These are phyloP conservation scores for Funneliformis mosseae DNA, from an alignment of 192 early-diverging fungal species.

Conservation along the genomic window DNA sequence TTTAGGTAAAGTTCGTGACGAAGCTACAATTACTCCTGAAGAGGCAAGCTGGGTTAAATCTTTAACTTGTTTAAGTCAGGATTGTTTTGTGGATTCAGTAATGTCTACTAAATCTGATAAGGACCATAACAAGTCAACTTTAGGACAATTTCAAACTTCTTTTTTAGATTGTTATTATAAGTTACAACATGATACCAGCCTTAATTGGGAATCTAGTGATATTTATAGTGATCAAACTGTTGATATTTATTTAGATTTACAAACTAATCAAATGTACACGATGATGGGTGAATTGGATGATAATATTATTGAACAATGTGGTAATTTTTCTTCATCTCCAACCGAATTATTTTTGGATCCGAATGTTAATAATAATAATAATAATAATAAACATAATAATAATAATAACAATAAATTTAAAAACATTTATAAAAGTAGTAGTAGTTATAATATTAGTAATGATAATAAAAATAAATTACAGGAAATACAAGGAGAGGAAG, in stretches of 20 bases:
- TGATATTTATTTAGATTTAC: conserved; percentile 35
- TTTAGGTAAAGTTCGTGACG: conserved; percentile 43
- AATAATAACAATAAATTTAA: conserved; percentile 2
- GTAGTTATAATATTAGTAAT: conserved; percentile 9
- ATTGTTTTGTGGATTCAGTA: conserved; percentile 36
- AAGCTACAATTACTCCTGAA: conserved; percentile 35
- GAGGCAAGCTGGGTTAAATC: conserved; percentile 52
- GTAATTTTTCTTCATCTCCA: neutral
- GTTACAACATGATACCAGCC: conserved; percentile 25
- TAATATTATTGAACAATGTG: conserved; percentile 13
- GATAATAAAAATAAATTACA: neutral
- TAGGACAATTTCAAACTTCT: conserved; percentile 29
- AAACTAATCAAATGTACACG: conserved; percentile 33
- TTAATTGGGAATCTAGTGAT: conserved; percentile 25
- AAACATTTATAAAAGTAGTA: neutral
- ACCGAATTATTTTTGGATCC: conserved; percentile 5
- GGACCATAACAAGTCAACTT: neutral
- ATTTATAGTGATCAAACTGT: conserved; percentile 33
- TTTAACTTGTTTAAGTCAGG: conserved; percentile 31
- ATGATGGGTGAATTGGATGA: conserved; percentile 35
- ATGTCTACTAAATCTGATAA: conserved; percentile 13
- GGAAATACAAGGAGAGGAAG: neutral
- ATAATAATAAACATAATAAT: conserved; percentile 2
- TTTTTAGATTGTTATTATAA: conserved; percentile 33
- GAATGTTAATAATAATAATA: conserved; percentile 13